These are phyloP conservation scores for Xylariaceae sp. DNA, from an alignment of 2,329 filamentous ascomycete species.

Conservation along the genomic window DNA sequence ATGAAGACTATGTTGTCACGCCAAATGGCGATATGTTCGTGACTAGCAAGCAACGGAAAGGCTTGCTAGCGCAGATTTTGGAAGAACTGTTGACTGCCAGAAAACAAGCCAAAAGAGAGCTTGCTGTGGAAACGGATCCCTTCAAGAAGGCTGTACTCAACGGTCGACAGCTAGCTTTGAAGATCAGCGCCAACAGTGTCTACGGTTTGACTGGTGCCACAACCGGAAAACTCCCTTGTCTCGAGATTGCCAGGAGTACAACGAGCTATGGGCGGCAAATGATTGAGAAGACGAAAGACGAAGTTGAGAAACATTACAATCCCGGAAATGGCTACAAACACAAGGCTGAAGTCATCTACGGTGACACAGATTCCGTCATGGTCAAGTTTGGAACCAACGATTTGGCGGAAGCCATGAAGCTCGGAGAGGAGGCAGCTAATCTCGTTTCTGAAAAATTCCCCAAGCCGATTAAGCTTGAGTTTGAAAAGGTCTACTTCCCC, in stretches of 20 bases:
- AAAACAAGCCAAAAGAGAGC: constrained; percentile 90
- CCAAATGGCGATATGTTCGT: constrained; percentile 93
- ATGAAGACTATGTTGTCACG: constrained; percentile 94
- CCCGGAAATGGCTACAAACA: constrained; percentile 93
- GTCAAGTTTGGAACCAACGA: constrained; percentile 95
- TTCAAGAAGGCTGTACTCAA: constrained; percentile 99
- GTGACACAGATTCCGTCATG: constrained; percentile 99
- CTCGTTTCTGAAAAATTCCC: constrained; percentile 89
- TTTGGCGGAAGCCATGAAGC: constrained; percentile 82
- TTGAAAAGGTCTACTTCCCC: constrained; percentile 98
- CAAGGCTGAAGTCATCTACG: constrained; percentile 95
- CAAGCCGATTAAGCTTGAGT: constrained; percentile 97
- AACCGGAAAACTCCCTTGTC: constrained; percentile 89
- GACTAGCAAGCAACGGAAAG: constrained; percentile 83
- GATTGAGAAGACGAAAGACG: constrained; percentile 97
- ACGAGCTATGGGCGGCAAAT: constrained; percentile 97
- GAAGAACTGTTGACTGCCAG: constrained; percentile 87
- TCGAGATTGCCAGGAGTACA: constrained; percentile 93
- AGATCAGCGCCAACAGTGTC: constrained; percentile 95
- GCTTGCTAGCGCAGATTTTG: constrained; percentile 88
- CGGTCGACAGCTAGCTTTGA: constrained; percentile 91
- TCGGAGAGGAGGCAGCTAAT: constrained; percentile 87
- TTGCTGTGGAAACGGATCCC: constrained; percentile 83
- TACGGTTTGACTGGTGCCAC: constrained; percentile 97
- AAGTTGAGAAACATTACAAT: constrained; percentile 84